A percentile compares a stretch with the other conserved stretches of the same genome.
Conservation (phyloP, 192 early-diverging fungal genomes). For the Coemansia sp. region DNA sequence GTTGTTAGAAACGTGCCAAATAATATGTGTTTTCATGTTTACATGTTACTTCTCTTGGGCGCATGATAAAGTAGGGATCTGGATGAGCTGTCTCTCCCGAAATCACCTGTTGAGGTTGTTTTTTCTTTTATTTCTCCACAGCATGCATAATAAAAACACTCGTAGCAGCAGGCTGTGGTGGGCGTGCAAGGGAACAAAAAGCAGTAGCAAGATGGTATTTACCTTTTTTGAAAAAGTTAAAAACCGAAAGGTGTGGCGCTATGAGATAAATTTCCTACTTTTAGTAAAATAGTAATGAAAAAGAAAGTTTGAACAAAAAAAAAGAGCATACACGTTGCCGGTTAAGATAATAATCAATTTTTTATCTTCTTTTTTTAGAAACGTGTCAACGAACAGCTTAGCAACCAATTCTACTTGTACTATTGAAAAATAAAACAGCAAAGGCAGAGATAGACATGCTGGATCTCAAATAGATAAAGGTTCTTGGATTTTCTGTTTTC, state of each 20-base stretch:
- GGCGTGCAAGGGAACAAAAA: not conserved
- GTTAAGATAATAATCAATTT: too few relatives aligned
- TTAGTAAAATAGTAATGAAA: not conserved
- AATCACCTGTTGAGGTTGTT: not conserved
- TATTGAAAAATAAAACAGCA: too few relatives aligned
- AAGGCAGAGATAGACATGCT: not conserved
- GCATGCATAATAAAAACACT: not conserved
- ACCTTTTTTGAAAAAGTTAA: not conserved
- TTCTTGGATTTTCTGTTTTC: not conserved
- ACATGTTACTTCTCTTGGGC: not conserved
- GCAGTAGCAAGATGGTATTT: not conserved
- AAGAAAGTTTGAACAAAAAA: not conserved
- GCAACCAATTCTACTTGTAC: not conserved
- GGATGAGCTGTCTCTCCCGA: not conserved
- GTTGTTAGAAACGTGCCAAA: not conserved
- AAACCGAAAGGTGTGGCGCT: not conserved
- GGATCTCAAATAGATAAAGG: not conserved
- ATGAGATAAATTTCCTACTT: not conserved
- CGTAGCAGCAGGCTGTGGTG: not conserved
- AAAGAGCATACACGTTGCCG: too few relatives aligned
- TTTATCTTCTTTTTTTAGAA: not conserved
- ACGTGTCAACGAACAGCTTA: not conserved
- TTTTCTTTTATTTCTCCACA: not conserved
- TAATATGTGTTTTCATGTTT: not conserved
- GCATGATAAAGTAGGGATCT: not conserved